A percentile compares a stretch with the other conserved stretches of the same genome.
These are phyloP conservation scores for Dipteronia dyeriana DNA, from an alignment of 345 rosid species.

Conservation along the genomic window DNA sequence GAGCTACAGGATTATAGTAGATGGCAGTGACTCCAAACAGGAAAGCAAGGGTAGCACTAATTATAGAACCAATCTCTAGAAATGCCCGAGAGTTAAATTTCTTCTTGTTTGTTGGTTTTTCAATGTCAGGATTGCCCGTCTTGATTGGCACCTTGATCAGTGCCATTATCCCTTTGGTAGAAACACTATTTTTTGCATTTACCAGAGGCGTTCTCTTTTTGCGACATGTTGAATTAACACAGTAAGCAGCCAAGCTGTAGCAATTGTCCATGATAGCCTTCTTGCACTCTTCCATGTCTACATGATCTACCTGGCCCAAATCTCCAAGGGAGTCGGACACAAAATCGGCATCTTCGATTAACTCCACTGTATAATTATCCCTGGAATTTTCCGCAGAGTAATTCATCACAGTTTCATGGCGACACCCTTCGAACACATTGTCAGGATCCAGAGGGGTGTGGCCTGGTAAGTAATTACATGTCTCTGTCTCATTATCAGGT, in stretches of 20 bases:
- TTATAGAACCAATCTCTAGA: slow-evolving; percentile 19
- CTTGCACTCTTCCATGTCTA: slow-evolving; percentile 32
- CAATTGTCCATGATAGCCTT: slow-evolving; percentile 35
- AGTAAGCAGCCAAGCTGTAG: slow-evolving; percentile 29
- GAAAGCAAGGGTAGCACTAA: slow-evolving; percentile 26
- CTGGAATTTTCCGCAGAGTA: slow-evolving; percentile 24
- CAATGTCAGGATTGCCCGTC: slow-evolving; percentile 6
- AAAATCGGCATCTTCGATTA: slow-evolving; percentile 31
- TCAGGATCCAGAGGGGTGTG: slow-evolving; percentile 23
- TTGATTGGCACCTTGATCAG: slow-evolving; percentile 36
- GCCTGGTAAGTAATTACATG: slow-evolving; percentile 32
- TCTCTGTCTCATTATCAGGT: slow-evolving; percentile 20
- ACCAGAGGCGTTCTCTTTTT: slow-evolving; percentile 32
- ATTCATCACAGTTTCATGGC: slow-evolving; percentile 24
- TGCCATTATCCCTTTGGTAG: slow-evolving; percentile 28
- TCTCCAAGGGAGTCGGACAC: slow-evolving; percentile 23
- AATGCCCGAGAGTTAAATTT: not conserved
- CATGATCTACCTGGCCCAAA: slow-evolving; percentile 20
- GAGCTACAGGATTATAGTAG: slow-evolving; percentile 27
- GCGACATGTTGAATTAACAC: slow-evolving; percentile 20
- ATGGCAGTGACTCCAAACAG: slow-evolving; percentile 21
- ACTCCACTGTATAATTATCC: slow-evolving; percentile 24
- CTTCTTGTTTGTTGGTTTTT: slow-evolving; percentile 5
- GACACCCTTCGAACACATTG: slow-evolving; percentile 29
- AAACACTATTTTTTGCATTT: slow-evolving; percentile 27